These are phyloP conservation scores for Ophiostoma triangulosporum DNA, from an alignment of 2,329 filamentous ascomycete species.

Conservation along the genomic window DNA sequence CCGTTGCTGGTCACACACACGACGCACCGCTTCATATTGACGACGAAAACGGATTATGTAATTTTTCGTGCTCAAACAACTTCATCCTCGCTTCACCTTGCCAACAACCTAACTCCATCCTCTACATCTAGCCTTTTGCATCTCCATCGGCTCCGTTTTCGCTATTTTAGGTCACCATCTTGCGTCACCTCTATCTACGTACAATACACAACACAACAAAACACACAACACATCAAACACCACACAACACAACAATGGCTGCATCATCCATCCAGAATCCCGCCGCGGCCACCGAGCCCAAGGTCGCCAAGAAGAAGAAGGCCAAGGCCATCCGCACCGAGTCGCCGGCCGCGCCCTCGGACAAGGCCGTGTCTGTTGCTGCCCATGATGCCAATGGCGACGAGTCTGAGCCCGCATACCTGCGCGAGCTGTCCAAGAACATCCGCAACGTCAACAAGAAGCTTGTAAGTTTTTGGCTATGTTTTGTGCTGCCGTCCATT, in stretches of 20 bases:
- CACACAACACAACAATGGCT: slow-evolving; percentile 40
- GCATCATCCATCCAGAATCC: slow-evolving; percentile 49
- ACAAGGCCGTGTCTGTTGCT: slow-evolving; percentile 34
- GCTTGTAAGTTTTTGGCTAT: slow-evolving; percentile 47
- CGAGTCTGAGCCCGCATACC: slow-evolving; percentile 59
- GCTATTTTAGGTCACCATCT: background rate
- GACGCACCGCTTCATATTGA: background rate
- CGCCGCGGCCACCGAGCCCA: slow-evolving; percentile 45
- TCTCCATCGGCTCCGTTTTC: background rate
- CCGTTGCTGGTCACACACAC: background rate
- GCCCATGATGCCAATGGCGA: slow-evolving; percentile 38
- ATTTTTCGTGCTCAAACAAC: background rate
- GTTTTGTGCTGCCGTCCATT: background rate
- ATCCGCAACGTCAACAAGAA: slow-evolving; percentile 92
- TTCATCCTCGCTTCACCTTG: background rate
- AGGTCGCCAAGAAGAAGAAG: slow-evolving; percentile 59
- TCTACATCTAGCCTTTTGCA: background rate
- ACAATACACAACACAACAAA: background rate
- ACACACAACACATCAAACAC: too few relatives aligned
- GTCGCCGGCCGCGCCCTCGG: slow-evolving; percentile 35
- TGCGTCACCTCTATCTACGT: background rate
- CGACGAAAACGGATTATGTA: background rate
- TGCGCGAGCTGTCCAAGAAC: slow-evolving; percentile 82
- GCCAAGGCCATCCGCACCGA: slow-evolving; percentile 41
- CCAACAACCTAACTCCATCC: background rate